phyloP scores from a whole-genome alignment of 768 basidiomycete species.

The Russula vinacea region DNA sequence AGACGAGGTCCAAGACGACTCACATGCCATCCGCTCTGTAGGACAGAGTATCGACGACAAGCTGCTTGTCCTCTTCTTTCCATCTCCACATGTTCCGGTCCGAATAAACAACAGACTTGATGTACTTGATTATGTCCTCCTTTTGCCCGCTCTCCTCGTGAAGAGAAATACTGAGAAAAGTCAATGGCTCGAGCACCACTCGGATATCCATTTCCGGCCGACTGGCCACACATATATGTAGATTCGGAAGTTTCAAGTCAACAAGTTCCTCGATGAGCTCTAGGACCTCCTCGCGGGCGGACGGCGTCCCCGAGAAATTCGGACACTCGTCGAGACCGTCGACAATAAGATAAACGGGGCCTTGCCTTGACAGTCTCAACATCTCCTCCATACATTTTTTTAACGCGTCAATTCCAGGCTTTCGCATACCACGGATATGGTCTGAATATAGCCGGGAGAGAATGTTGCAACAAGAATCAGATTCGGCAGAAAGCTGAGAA shows the following conservation, averaged over 20 bases:
- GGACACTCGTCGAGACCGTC: slow-evolving; percentile 11
- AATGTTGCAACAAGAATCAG: neutral
- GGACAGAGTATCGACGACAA: neutral
- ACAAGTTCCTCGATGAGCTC: neutral
- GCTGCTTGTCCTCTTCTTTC: neutral
- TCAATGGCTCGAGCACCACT: neutral
- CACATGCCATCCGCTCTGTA: slow-evolving; percentile 16
- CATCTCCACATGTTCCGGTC: neutral
- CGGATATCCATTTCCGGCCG: neutral
- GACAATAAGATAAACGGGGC: neutral
- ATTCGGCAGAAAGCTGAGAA: neutral
- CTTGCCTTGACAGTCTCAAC: neutral
- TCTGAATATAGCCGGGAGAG: neutral
- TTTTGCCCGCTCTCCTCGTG: neutral
- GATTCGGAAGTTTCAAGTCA: neutral
- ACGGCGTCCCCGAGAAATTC: neutral
- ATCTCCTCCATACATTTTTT: neutral
- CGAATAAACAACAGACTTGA: neutral
- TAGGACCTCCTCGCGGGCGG: neutral
- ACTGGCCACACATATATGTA: slow-evolving; percentile 1
- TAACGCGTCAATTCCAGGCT: neutral
- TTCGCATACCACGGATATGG: neutral
- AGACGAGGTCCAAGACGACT: neutral
- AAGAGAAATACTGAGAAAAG: neutral
- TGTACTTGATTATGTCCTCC: neutral